phyloP scores from a whole-genome alignment of 345 rosid genomes.

The Noccaea bulbosa region DNA sequence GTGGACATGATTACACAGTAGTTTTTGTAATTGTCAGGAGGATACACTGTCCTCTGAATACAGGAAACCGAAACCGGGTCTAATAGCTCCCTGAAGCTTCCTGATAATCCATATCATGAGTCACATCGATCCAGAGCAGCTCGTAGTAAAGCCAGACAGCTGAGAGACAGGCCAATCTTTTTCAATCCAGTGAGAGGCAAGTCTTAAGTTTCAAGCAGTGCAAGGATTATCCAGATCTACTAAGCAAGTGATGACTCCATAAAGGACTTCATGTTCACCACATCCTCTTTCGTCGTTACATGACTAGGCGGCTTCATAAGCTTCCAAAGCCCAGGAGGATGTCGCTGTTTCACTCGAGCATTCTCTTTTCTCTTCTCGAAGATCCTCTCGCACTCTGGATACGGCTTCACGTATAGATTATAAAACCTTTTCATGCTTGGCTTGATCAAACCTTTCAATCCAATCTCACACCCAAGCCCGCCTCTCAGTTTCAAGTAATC shows the following conservation, averaged over 20 bases:
- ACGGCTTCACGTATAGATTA: conserved; percentile 82
- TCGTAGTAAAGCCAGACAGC: neutral
- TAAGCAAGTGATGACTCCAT: conserved; percentile 55
- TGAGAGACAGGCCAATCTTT: neutral
- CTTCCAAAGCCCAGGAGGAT: conserved; percentile 74
- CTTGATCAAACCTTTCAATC: conserved; percentile 68
- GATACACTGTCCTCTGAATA: conserved; percentile 11
- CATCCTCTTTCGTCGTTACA: conserved; percentile 58
- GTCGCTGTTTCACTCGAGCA: conserved; percentile 41
- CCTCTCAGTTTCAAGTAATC: conserved; percentile 65
- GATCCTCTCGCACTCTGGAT: conserved; percentile 80
- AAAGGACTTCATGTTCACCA: conserved; percentile 61
- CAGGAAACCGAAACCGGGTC: neutral
- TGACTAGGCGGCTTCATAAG: conserved; percentile 60
- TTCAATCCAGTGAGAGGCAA: conserved; percentile 15
- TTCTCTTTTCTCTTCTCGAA: conserved; percentile 60
- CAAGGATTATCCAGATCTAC: conserved; percentile 12
- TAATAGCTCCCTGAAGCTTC: neutral
- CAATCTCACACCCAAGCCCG: conserved; percentile 68
- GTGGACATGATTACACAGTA: neutral
- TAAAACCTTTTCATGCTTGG: conserved; percentile 76
- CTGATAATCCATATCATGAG: conserved; percentile 3
- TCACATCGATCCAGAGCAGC: neutral
- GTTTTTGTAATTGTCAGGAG: neutral
- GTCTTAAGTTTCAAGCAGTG: conserved; percentile 15